phyloP scores from a whole-genome alignment of 2,329 filamentous ascomycete species.

The Eutypella sp. region DNA sequence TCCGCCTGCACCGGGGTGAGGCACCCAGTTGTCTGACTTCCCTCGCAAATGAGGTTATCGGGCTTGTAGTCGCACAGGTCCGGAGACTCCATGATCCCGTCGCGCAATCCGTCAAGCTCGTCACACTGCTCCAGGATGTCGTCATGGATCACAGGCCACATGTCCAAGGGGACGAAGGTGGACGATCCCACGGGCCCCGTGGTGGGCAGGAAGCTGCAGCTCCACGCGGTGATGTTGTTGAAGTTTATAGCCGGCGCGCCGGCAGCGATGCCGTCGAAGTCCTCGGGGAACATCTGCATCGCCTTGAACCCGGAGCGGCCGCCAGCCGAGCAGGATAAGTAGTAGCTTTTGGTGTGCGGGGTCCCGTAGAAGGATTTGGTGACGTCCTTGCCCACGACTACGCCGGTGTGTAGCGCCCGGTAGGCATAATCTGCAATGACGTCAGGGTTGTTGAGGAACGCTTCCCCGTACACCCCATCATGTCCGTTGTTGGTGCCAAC shows the following conservation, averaged over 20 bases:
- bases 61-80: constrained; percentile 12
- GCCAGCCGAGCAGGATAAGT: constrained; percentile 52
- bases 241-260: constrained; percentile 36
- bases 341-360: constrained; percentile 41
- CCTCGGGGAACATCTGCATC: constrained; percentile 46
- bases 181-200: constrained; percentile 21
- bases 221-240: constrained; percentile 23
- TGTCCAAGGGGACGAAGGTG: constrained; percentile 1
- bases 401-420: constrained; percentile 37
- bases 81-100: constrained; percentile 10
- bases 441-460: constrained; percentile 5
- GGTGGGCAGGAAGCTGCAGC: constrained; percentile 39
- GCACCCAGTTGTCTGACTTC: neutral
- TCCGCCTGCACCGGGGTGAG: constrained; percentile 7
- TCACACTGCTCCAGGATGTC: constrained; percentile 9
- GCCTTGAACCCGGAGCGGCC: constrained; percentile 52
- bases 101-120: constrained; percentile 7
- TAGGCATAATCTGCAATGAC: constrained; percentile 7
- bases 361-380: constrained; percentile 41
- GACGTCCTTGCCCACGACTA: constrained; percentile 44
- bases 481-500: constrained; percentile 8
- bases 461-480: constrained; percentile 1
- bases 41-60: constrained; percentile 6
- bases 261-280: constrained; percentile 53
- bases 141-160: neutral